Conservation (phyloP, 352 stramenopile genomes). For the Elongisporangium prolatum region DNA sequence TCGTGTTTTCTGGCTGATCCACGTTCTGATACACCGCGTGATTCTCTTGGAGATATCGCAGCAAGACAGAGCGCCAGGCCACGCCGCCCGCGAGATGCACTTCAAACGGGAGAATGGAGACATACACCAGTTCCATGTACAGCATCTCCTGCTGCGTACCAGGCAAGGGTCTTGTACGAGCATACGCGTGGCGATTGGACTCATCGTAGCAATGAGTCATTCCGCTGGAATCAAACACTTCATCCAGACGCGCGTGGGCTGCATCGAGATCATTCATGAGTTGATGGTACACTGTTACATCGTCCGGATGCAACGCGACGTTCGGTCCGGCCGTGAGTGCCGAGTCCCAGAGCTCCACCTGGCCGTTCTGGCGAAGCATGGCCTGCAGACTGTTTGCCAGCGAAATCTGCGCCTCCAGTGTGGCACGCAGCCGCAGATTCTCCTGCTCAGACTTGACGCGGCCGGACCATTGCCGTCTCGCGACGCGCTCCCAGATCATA, state of each 20-base stretch:
- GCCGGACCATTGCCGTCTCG: slow-evolving; percentile 33
- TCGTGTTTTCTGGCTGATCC: slow-evolving; percentile 23
- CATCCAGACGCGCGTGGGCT: slow-evolving; percentile 30
- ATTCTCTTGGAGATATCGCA: slow-evolving; percentile 28
- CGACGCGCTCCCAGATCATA: slow-evolving; percentile 45
- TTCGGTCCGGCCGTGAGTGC: slow-evolving; percentile 1
- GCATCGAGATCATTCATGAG: slow-evolving; percentile 36
- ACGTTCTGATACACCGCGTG: slow-evolving; percentile 23
- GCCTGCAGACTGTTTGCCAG: slow-evolving; percentile 43
- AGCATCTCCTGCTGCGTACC: slow-evolving; percentile 20
- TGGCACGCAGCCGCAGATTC: slow-evolving; percentile 31
- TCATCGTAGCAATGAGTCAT: slow-evolving; percentile 34
- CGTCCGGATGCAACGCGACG: slow-evolving; percentile 16
- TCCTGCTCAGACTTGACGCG: slow-evolving; percentile 30
- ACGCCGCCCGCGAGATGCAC: slow-evolving; percentile 21
- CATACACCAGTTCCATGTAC: slow-evolving; percentile 32
- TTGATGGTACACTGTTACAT: slow-evolving; percentile 19
- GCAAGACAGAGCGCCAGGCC: slow-evolving; percentile 31
- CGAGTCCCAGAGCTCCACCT: slow-evolving; percentile 9
- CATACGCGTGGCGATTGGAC: slow-evolving; percentile 32
- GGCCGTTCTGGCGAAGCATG: slow-evolving; percentile 42
- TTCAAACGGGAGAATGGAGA: slow-evolving; percentile 39
- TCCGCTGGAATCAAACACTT: slow-evolving; percentile 40
- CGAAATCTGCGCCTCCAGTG: slow-evolving; percentile 43
- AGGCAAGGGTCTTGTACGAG: slow-evolving; percentile 15